Conservation (phyloP, 352 stramenopile species). For the Peronospora destructor region DNA sequence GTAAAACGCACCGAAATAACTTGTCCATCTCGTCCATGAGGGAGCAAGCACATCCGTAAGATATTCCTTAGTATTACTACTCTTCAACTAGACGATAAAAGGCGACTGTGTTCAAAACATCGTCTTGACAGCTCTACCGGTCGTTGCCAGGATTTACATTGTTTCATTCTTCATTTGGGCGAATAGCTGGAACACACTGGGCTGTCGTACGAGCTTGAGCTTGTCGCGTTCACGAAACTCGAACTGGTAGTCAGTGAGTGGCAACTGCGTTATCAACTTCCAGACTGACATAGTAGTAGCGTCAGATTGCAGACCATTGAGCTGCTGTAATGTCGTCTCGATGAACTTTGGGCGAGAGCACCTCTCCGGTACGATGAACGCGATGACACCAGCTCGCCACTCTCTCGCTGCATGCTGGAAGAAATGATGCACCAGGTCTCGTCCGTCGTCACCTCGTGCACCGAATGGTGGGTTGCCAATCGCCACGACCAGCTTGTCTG, state of each 20-base stretch:
- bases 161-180: background rate
- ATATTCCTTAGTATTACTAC: too few species aligned
- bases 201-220: slow-evolving; percentile 55
- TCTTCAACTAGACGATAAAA: too few species aligned
- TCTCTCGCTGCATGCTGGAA: slow-evolving; percentile 36
- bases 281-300: slow-evolving; percentile 8
- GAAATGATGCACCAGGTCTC: slow-evolving; percentile 55
- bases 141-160: background rate
- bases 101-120: too few species aligned
- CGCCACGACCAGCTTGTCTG: slow-evolving; percentile 29
- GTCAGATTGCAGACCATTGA: slow-evolving; percentile 4
- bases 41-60: too few species aligned
- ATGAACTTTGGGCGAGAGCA: slow-evolving; percentile 42
- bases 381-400: slow-evolving; percentile 48
- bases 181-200: slow-evolving; percentile 52
- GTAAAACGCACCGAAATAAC: too few species aligned
- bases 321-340: slow-evolving; percentile 25
- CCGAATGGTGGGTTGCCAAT: slow-evolving; percentile 72
- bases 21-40: background rate
- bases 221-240: slow-evolving; percentile 38
- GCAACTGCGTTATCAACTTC: slow-evolving; percentile 25
- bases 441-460: slow-evolving; percentile 14
- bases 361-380: slow-evolving; percentile 64
- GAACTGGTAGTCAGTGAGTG: slow-evolving; percentile 42
- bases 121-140: background rate